Base-by-base conservation (phyloP, 306 rosid genomes). In the Fragaria ananassa region DNA sequence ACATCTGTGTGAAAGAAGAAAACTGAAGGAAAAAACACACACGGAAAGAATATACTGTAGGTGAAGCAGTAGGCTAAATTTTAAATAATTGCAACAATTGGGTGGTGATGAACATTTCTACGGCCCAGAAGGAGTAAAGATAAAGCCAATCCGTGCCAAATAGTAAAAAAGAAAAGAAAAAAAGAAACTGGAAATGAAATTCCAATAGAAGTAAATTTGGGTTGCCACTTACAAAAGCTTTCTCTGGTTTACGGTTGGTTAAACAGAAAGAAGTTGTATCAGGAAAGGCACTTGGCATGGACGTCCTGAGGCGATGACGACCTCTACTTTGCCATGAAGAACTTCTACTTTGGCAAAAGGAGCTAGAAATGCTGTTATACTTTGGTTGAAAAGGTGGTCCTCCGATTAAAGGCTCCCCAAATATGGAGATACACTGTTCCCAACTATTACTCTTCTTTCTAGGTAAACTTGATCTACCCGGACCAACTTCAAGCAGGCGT, bases 181-280 rank as follows among this genome's bases (percentile, higher is more conserved):
- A 39, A 77, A 27, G n/a, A 66, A 37, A 72, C 19, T 14, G 31
- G 19, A 62, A 29, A 8, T 11, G 34, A 15, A 10, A 72, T 35
- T 23, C 10, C 69, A 51, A 75, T 45, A 9, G n/a, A 79, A 62
- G 39, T 42, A 34, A 51, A 82, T 29, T 50, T 60, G 79, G 71
- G 47, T 23, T 2, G 35, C 56, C 29, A 79, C 95, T 88, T 79
- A 93, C 98, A 83, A 72, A 77, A 71, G 69, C 77, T 76, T 62
- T 79, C 74, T 25, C 76, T 39, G 61, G 57, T 68, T 76, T 85
- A 57, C 67, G 83, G 58, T 73, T 86, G 39, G 84, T 82, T 76
- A 88, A 76, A 17, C 46, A 70, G 64, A 87, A 82, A 54, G 82
- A 57, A n/a, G 98, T 88, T 70, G 60, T 90, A 79, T 93, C 91